phyloP scores from a whole-genome alignment of 2,329 filamentous ascomycete species.

The Cladosporium velox region DNA sequence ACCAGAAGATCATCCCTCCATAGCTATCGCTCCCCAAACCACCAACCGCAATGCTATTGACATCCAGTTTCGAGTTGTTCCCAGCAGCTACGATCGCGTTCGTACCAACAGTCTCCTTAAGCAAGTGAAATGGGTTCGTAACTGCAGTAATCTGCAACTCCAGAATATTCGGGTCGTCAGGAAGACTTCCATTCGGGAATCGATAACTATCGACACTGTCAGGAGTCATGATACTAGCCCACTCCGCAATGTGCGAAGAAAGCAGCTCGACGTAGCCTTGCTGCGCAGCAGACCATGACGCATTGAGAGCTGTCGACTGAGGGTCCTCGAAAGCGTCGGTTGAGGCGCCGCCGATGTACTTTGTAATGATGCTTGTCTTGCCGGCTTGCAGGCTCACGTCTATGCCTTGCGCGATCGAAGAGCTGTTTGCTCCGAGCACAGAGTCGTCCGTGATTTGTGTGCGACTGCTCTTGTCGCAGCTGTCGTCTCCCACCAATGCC shows the following conservation, averaged over 20 bases:
- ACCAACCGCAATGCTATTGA: conserved; percentile 67
- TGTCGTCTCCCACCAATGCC: conserved; percentile 46
- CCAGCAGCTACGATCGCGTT: conserved; percentile 55
- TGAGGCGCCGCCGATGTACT: conserved; percentile 69
- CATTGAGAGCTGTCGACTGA: conserved; percentile 55
- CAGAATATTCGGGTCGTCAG: conserved; percentile 57
- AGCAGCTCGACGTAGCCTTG: conserved; percentile 60
- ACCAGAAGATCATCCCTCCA: conserved; percentile 65
- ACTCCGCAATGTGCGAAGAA: conserved; percentile 60
- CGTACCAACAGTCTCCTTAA: conserved; percentile 57
- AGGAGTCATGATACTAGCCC: conserved; percentile 61
- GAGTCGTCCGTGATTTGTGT: conserved; percentile 48
- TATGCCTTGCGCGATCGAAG: conserved; percentile 65
- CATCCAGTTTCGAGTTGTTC: conserved; percentile 55
- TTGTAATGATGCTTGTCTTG: conserved; percentile 59
- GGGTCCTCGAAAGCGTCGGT: conserved; percentile 67
- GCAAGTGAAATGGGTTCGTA: conserved; percentile 58
- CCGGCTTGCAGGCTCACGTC: conserved; percentile 56
- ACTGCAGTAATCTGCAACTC: conserved; percentile 58
- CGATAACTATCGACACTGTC: conserved; percentile 66
- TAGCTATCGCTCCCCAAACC: conserved; percentile 69
- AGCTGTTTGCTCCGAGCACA: conserved; percentile 58
- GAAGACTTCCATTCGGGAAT: conserved; percentile 60
- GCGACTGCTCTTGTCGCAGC: conserved; percentile 44
- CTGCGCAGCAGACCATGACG: conserved; percentile 52